Conservation (phyloP, 1,284 basidiomycete species). For the Naganishia cerealis region DNA sequence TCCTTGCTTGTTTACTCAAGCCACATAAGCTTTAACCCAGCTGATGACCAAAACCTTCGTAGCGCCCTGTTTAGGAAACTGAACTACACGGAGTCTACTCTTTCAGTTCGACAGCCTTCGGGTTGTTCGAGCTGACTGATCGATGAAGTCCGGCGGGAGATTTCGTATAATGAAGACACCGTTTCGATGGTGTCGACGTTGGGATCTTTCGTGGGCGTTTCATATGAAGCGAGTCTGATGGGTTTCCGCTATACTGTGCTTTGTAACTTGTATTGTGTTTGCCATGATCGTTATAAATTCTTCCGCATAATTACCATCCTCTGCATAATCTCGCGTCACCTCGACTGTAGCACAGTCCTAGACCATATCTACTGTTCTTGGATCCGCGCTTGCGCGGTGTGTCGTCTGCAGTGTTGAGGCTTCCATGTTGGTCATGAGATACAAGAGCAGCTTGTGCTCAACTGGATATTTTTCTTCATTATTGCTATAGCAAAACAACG, state of each 20-base stretch:
- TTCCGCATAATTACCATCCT: neutral
- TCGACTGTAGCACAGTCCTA: too few species aligned
- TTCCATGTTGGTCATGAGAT: too few species aligned
- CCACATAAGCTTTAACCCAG: slow-evolving; percentile 37
- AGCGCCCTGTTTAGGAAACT: slow-evolving; percentile 33
- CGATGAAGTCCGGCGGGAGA: slow-evolving; percentile 33
- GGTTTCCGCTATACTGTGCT: slow-evolving; percentile 15
- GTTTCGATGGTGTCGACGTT: slow-evolving; percentile 28
- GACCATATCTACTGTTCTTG: too few species aligned
- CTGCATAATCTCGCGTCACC: too few species aligned
- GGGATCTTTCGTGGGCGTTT: slow-evolving; percentile 32
- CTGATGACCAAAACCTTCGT: slow-evolving; percentile 37
- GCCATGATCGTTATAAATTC: neutral
- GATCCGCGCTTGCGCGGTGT: too few species aligned
- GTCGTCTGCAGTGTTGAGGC: too few species aligned
- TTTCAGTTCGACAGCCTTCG: slow-evolving; percentile 4
- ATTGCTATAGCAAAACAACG: neutral
- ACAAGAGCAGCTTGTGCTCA: too few species aligned
- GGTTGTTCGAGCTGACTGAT: slow-evolving; percentile 16
- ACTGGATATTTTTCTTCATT: too few species aligned
- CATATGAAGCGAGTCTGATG: slow-evolving; percentile 34
- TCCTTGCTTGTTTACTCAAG: slow-evolving; percentile 38
- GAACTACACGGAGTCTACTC: slow-evolving; percentile 33
- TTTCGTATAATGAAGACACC: slow-evolving; percentile 23
- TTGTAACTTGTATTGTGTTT: slow-evolving; percentile 1